These are phyloP conservation scores for Pseudogymnoascus sp. DNA, from an alignment of 2,329 filamentous ascomycete genomes.

Conservation along the genomic window DNA sequence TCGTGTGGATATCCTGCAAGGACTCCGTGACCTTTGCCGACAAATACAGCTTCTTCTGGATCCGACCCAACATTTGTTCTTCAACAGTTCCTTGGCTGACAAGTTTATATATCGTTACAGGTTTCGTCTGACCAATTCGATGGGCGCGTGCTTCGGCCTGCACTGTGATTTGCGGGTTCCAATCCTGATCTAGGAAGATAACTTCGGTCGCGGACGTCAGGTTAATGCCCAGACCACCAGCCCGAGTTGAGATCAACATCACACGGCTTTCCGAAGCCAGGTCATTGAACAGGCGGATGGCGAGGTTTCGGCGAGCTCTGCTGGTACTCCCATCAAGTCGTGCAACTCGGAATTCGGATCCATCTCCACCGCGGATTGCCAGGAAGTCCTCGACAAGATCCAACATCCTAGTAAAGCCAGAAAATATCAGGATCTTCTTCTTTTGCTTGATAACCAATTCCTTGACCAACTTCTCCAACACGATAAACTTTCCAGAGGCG, in stretches of 20 bases:
- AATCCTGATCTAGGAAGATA: conserved; percentile 94
- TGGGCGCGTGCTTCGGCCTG: conserved; percentile 91
- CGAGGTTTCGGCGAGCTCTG: conserved; percentile 81
- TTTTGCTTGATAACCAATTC: conserved; percentile 61
- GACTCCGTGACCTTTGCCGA: conserved; percentile 55
- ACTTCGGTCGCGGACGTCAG: conserved; percentile 93
- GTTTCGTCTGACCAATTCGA: conserved; percentile 90
- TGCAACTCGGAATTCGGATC: conserved; percentile 63
- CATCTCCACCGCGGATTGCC: conserved; percentile 38
- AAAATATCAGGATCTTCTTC: conserved; percentile 88
- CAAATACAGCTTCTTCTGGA: conserved; percentile 53
- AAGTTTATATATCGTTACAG: conserved; percentile 89
- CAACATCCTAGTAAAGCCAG: conserved; percentile 84
- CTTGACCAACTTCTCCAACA: conserved; percentile 78
- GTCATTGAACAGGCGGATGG: conserved; percentile 91
- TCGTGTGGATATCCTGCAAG: conserved; percentile 48
- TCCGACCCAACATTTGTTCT: conserved; percentile 64
- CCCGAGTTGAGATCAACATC: conserved; percentile 87
- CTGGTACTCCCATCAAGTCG: conserved; percentile 78
- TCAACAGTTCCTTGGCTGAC: conserved; percentile 84
- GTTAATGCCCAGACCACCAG: conserved; percentile 95
- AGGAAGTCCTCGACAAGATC: conserved; percentile 90
- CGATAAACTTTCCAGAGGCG: conserved; percentile 78
- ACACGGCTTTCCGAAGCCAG: conserved; percentile 75
- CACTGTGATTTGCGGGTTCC: conserved; percentile 95